Percentiles rank a stretch among this genome's conserved stretches.
phyloP scores from a whole-genome alignment of 371 early-diverging fungal genomes.

The Rhizopus arrhizus region DNA sequence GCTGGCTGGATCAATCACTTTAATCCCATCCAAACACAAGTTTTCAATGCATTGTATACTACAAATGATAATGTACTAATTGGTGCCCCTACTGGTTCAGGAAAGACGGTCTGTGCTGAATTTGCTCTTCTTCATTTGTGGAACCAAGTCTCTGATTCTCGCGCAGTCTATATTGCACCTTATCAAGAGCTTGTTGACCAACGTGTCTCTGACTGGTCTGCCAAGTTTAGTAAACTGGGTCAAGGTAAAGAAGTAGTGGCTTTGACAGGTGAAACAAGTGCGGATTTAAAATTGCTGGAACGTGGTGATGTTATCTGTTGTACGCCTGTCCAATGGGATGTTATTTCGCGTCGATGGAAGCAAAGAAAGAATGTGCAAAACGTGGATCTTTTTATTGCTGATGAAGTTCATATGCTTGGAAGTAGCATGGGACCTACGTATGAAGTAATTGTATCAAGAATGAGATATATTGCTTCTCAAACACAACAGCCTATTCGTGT shows the following conservation, averaged over 20 bases:
- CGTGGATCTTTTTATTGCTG: constrained; percentile 90
- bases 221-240: constrained; percentile 66
- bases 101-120: constrained; percentile 97
- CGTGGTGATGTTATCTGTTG: constrained; percentile 89
- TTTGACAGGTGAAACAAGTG: constrained; percentile 95
- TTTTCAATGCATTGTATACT: constrained; percentile 89
- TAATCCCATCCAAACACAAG: constrained; percentile 97
- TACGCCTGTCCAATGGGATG: constrained; percentile 99
- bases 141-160: constrained; percentile 57
- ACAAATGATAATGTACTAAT: constrained; percentile 92
- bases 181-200: constrained; percentile 85
- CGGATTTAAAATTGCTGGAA: constrained; percentile 85
- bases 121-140: constrained; percentile 91
- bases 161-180: constrained; percentile 93
- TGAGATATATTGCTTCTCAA: constrained; percentile 90
- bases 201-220: constrained; percentile 79
- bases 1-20: constrained; percentile 70
- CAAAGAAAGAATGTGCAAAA: constrained; percentile 90
- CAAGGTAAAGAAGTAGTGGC: constrained; percentile 83
- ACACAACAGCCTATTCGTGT: constrained; percentile 83
- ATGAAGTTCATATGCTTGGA: constrained; percentile 96
- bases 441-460: constrained; percentile 90
- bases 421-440: constrained; percentile 84
- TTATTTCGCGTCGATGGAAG: constrained; percentile 93
- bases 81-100: constrained; percentile 96